These are phyloP conservation scores for Pestalotiopsis sp. DNA, from an alignment of 2,329 filamentous ascomycete species.

Conservation along the genomic window DNA sequence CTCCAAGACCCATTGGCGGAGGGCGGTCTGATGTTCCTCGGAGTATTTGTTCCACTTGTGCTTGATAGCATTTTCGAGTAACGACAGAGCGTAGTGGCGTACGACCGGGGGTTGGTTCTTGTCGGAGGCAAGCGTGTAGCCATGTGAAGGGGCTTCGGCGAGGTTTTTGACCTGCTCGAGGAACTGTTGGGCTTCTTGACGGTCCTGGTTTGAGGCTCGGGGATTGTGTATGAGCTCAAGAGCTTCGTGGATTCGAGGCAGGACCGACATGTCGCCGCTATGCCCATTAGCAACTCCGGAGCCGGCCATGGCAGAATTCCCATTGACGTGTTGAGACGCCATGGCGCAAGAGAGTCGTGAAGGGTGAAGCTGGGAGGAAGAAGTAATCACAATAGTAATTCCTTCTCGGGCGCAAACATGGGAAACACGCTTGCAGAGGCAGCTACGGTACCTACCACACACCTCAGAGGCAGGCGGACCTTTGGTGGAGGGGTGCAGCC, in stretches of 20 bases:
- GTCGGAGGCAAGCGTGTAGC: conserved; percentile 79
- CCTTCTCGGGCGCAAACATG: neutral
- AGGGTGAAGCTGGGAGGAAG: neutral
- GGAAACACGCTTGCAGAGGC: neutral
- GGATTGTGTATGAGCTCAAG: conserved; percentile 86
- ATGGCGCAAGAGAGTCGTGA: conserved; percentile 1
- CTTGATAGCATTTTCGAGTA: conserved; percentile 86
- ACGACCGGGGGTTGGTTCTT: conserved; percentile 75
- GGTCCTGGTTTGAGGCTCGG: conserved; percentile 75
- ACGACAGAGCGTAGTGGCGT: conserved; percentile 88
- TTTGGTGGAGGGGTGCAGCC: neutral
- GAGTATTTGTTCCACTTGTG: conserved; percentile 80
- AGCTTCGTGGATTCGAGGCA: conserved; percentile 76
- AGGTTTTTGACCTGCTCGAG: conserved; percentile 76
- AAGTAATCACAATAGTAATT: conserved; percentile 9
- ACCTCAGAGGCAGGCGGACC: neutral
- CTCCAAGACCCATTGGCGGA: conserved; percentile 74
- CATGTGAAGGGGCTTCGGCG: conserved; percentile 78
- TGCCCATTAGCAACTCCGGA: conserved; percentile 36
- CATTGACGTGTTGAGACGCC: conserved; percentile 21
- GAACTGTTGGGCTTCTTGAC: conserved; percentile 79
- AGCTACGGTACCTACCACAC: neutral
- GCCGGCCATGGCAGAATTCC: conserved; percentile 32
- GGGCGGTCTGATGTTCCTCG: conserved; percentile 62
- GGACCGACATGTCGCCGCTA: conserved; percentile 42